A percentile compares a stretch with the other conserved stretches of the same genome.
Evolutionary conservation across 495 filamentous ascomycete species (phyloP).

Genomic region (Penicillium steckii): DNA sequence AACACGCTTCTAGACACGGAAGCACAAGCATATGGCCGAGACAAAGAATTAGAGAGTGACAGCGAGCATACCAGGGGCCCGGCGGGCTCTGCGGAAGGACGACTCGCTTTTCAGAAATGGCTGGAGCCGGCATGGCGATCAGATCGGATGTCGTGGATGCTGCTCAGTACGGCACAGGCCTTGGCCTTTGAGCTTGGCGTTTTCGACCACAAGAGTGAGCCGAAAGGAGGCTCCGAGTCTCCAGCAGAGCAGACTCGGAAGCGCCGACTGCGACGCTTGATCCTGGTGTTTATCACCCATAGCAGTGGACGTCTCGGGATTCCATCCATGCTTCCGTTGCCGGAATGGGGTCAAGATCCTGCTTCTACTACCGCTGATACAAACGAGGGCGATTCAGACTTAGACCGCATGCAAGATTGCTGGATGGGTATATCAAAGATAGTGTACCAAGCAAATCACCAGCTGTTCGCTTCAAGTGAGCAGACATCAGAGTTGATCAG

Average conservation of each 20-base stretch:
- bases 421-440: constrained; percentile 90
- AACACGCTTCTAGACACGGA: constrained; percentile 58
- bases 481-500: constrained; percentile 85
- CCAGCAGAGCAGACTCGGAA: constrained; percentile 68
- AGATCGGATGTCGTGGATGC: constrained; percentile 98
- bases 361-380: constrained; percentile 28
- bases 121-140: constrained; percentile 94
- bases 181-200: constrained; percentile 92
- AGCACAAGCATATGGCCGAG: constrained; percentile 38
- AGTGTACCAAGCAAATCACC: constrained; percentile 83
- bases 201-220: constrained; percentile 76
- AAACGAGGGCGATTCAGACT: constrained; percentile 29
- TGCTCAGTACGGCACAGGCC: constrained; percentile 85
- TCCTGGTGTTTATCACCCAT: constrained; percentile 88
- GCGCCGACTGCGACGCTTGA: constrained; percentile 75
- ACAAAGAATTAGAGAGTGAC: constrained; percentile 38
- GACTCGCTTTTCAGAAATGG: constrained; percentile 83
- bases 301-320: constrained; percentile 88
- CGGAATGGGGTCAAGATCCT: constrained; percentile 53
- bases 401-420: constrained; percentile 72
- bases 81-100: constrained; percentile 53
- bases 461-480: constrained; percentile 77
- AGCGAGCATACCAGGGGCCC: constrained; percentile 31
- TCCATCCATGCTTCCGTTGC: constrained; percentile 83
- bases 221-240: constrained; percentile 50